phyloP scores from a whole-genome alignment of 768 basidiomycete species.

The Mycena rebaudengoi region DNA sequence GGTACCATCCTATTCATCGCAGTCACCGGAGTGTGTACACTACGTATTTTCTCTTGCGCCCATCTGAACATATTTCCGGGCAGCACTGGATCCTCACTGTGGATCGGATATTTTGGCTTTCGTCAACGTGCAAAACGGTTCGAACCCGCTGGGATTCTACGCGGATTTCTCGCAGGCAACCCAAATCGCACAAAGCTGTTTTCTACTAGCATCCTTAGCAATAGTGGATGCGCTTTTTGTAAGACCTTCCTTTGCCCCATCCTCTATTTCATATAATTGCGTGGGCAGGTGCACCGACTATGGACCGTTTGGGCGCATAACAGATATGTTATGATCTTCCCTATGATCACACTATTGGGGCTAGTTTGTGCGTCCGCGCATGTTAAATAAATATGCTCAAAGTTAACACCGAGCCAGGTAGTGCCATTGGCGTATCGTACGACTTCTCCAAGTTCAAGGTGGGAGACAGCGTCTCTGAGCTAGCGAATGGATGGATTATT shows the following conservation, averaged over 20 bases:
- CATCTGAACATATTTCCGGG: background rate
- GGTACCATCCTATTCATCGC: slow-evolving; percentile 4
- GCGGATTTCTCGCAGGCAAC: slow-evolving; percentile 5
- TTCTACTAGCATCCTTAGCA: background rate
- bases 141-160: background rate
- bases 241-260: background rate
- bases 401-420: background rate
- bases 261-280: background rate
- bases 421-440: background rate
- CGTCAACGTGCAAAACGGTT: background rate
- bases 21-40: slow-evolving; percentile 8
- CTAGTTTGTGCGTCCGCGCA: background rate
- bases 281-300: slow-evolving; percentile 6
- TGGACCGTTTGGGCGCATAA: slow-evolving; percentile 10
- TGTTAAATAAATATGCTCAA: background rate
- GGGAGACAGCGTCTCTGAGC: background rate
- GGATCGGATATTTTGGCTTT: slow-evolving; percentile 12
- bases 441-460: slow-evolving; percentile 2
- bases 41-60: background rate
- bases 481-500: slow-evolving; percentile 17
- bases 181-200: background rate
- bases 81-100: slow-evolving; percentile 12
- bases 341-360: background rate
- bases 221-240: slow-evolving; percentile 7
- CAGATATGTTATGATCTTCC: slow-evolving; percentile 6